These are phyloP conservation scores for Fusarium zealandicum DNA, from an alignment of 2,329 filamentous ascomycete species.

Conservation along the genomic window DNA sequence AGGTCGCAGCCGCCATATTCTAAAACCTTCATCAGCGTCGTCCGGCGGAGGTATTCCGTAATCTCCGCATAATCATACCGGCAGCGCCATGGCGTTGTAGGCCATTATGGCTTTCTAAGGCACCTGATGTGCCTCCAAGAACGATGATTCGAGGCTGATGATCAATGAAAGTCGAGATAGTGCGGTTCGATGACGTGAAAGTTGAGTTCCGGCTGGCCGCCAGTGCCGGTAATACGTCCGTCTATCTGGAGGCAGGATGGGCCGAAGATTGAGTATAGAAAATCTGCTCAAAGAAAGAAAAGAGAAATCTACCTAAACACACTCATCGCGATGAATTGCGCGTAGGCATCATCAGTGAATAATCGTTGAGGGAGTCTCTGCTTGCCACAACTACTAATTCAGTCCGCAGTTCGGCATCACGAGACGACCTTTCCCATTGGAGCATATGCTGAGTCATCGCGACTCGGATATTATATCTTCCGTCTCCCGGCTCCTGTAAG, in stretches of 20 bases:
- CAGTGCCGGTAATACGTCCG: constrained; percentile 13
- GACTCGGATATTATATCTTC: constrained; percentile 34
- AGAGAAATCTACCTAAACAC: constrained; percentile 33
- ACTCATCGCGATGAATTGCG: constrained; percentile 41
- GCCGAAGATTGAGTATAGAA: constrained; percentile 11
- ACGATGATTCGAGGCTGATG: constrained; percentile 15
- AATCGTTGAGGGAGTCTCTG: constrained; percentile 30
- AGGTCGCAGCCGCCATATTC: constrained; percentile 53
- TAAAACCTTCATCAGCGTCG: constrained; percentile 36
- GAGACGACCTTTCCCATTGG: constrained; percentile 38
- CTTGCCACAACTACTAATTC: constrained; percentile 43
- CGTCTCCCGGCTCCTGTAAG: constrained; percentile 17
- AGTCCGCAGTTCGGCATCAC: constrained; percentile 42
- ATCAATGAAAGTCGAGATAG: constrained; percentile 19
- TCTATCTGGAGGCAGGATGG: constrained; percentile 1
- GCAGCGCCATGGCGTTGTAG: constrained; percentile 41
- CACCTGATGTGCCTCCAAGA: constrained; percentile 15
- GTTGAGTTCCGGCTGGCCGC: constrained; percentile 9
- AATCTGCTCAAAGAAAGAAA: constrained; percentile 23
- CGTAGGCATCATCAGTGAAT: constrained; percentile 33
- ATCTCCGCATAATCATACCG: constrained; percentile 35
- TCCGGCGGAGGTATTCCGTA: constrained; percentile 6
- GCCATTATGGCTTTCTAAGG: constrained; percentile 33
- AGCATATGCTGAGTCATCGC: constrained; percentile 37
- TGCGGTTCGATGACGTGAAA: constrained; percentile 36